Conservation (phyloP, 768 basidiomycete genomes). For the Erythrobasidium yunnanense region DNA sequence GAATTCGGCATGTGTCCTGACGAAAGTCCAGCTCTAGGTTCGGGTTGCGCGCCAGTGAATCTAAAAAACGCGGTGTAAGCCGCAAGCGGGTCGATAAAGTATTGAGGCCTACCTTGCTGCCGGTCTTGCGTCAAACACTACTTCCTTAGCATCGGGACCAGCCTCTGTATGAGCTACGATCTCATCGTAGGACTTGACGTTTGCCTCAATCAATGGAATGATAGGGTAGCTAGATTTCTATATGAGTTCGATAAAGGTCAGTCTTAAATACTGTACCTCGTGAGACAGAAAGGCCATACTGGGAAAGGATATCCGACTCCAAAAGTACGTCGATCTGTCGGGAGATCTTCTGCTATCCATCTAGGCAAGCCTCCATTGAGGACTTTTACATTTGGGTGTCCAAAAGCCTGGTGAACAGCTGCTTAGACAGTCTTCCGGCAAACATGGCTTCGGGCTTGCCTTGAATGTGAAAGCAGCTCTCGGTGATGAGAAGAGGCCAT, state of each 20-base stretch:
- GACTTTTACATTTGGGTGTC: constrained; percentile 72
- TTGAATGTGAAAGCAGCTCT: constrained; percentile 90
- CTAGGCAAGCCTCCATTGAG: constrained; percentile 65
- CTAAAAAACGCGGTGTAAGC: constrained; percentile 44
- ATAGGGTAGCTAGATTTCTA: constrained; percentile 27
- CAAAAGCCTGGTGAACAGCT: constrained; percentile 50
- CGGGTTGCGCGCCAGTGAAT: constrained; percentile 67
- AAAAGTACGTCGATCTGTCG: background rate
- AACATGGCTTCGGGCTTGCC: constrained; percentile 28
- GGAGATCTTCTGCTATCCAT: constrained; percentile 44
- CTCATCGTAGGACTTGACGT: constrained; percentile 53
- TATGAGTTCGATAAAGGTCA: background rate
- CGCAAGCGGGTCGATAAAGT: background rate
- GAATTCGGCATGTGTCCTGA: constrained; percentile 90
- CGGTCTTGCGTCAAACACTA: constrained; percentile 80
- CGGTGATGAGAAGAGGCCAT: constrained; percentile 84
- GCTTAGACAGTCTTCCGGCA: background rate
- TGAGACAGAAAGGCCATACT: constrained; percentile 27
- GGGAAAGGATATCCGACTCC: background rate
- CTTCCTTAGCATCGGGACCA: constrained; percentile 46
- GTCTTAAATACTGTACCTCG: background rate
- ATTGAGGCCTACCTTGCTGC: constrained; percentile 54
- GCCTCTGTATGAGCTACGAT: constrained; percentile 59
- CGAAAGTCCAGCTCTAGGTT: constrained; percentile 75
- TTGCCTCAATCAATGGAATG: constrained; percentile 24